Percentiles rank a stretch among this genome's conserved stretches.
Conservation (phyloP, 2,329 filamentous ascomycete genomes). For the Talaromyces amestolkiae region DNA sequence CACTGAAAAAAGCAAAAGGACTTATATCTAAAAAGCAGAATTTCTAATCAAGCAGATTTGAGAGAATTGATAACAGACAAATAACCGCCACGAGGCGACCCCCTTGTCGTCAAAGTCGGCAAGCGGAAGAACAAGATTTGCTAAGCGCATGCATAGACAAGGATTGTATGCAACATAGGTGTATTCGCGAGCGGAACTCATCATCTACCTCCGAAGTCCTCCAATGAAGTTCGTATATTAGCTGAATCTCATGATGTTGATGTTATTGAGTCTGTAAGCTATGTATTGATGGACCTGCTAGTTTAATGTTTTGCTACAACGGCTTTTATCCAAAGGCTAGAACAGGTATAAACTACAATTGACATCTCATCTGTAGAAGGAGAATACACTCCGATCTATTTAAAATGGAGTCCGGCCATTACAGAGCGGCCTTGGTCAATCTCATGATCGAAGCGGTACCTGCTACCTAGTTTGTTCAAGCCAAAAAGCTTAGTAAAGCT, state of each 20-base stretch:
- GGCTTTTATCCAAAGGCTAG: not conserved
- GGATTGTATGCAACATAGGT: not conserved
- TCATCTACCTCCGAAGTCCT: not conserved
- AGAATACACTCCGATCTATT: not conserved
- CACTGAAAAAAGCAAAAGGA: not conserved
- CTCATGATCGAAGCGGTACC: not conserved
- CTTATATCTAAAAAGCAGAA: not conserved
- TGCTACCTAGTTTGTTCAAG: not conserved
- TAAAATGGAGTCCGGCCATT: not conserved
- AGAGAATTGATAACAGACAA: not conserved
- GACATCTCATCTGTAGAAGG: not conserved
- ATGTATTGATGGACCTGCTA: not conserved
- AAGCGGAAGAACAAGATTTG: conserved; percentile 7
- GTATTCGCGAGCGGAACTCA: not conserved
- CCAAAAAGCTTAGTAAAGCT: not conserved
- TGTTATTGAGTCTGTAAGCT: not conserved
- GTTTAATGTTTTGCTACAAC: not conserved
- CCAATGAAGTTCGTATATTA: not conserved
- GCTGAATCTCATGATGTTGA: not conserved
- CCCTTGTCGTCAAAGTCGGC: not conserved
- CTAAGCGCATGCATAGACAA: not conserved
- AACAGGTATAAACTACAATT: not conserved
- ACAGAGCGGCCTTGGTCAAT: too few relatives aligned
- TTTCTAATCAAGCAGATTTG: too few relatives aligned
- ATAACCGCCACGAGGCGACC: not conserved